These are phyloP conservation scores for Trichoderma sp. DNA, from an alignment of 2,329 filamentous ascomycete genomes.

Conservation along the genomic window DNA sequence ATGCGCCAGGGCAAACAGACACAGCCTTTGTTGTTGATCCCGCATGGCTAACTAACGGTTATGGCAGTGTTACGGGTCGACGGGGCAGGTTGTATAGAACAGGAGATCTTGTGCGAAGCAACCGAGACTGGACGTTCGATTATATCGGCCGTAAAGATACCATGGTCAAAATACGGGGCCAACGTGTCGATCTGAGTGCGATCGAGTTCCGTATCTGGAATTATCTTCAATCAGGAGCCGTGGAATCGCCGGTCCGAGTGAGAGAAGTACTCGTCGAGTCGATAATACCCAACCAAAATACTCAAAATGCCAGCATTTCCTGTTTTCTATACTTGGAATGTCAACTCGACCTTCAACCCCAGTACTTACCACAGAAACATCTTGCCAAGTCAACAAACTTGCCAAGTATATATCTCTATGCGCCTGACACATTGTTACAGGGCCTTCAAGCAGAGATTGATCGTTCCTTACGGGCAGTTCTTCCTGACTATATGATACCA, in stretches of 20 bases:
- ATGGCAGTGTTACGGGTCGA: not conserved
- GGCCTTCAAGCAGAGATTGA: not conserved
- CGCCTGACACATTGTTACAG: not conserved
- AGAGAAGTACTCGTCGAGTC: not conserved
- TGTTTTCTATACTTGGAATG: not conserved
- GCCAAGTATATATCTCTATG: not conserved
- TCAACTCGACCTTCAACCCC: not conserved
- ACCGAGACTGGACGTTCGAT: not conserved
- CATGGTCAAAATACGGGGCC: not conserved
- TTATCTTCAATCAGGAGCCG: not conserved
- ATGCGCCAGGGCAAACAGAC: not conserved
- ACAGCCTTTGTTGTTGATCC: not conserved
- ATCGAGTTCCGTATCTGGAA: not conserved
- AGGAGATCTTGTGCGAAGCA: not conserved
- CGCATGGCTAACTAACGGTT: not conserved
- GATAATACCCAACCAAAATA: not conserved
- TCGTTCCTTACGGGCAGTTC: not conserved
- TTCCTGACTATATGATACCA: not conserved
- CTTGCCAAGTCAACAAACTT: not conserved
- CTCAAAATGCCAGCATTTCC: not conserved
- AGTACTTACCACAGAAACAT: not conserved
- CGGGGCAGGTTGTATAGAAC: not conserved
- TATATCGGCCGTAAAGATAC: not conserved
- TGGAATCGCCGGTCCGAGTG: not conserved
- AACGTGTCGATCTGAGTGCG: not conserved